Evolutionary conservation across 208 protist genomes (phyloP), one percentile per base, ranked within the genome.

Genomic region (Trypanosomatidae sp.): DNA sequence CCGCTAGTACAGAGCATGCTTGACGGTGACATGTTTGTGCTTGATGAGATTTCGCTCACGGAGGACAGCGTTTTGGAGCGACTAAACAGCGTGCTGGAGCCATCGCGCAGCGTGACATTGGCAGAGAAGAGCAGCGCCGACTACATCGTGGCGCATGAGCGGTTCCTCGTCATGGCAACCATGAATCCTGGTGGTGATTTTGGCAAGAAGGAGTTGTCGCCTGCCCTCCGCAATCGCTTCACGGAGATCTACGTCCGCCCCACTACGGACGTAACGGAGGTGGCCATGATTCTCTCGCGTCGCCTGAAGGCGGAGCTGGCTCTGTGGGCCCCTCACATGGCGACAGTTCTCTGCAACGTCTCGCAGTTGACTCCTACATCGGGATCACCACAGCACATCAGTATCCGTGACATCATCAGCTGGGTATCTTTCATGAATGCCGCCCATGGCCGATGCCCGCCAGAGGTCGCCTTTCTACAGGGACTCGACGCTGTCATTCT

Each of bases 181-280:
- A 99, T 99, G 99, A 99, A 99, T 85, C 99, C 99, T 10, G 99
- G 99, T 58, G 99, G 99, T 33, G 99, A 99, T 82, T 99, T 99
- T 96, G 99, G 99, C 58, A 99, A 99, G 86, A 99, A 99, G 84
- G 99, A 99, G 86, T 86, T 99, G 10, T 99, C 98, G 12, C 99
- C 99, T 19, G 99, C 99, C 56, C 90, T 99, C 39, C 88, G 99
- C 66, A 99, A 99, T 76, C 90, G 99, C 74, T 99, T 99, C 76
- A 99, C 99, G 0, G 99, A 99, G 81, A 97, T 99, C 33, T 99
- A 99, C 93, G 98, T 99, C 5, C 95, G 98, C 12, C 80, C 90
- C 28, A 95, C 96, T 30, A 95, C 91, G 3, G 88, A 95, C 39
- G 70, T 88, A 25, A 52, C 82, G n/a, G 99, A 99, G 74, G 80